These are phyloP conservation scores for Cunninghamia lanceolata DNA, from an alignment of 75 land plant species.

Conservation along the genomic window DNA sequence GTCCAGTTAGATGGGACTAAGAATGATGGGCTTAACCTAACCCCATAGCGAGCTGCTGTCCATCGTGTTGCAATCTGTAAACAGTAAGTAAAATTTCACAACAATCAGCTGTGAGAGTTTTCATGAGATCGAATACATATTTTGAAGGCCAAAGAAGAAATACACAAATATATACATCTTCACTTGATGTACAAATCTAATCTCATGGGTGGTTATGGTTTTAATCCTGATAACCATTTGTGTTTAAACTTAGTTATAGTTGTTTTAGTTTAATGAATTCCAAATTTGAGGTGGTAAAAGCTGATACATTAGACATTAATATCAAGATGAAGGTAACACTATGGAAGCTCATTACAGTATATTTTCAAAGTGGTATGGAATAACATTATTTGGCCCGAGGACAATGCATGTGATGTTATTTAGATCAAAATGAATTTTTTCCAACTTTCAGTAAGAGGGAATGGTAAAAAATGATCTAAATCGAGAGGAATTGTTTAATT, in stretches of 20 bases:
- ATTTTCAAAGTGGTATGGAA: neutral
- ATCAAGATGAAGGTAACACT: neutral
- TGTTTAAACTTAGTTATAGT: neutral
- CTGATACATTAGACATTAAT: neutral
- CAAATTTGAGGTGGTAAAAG: neutral
- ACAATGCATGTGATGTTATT: neutral
- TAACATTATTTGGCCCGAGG: neutral
- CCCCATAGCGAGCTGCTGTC: conserved; percentile 78
- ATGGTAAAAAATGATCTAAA: neutral
- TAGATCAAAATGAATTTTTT: neutral
- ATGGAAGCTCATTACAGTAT: neutral
- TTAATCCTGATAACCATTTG: neutral
- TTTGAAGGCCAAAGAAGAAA: neutral
- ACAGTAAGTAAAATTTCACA: neutral
- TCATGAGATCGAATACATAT: neutral
- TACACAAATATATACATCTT: neutral
- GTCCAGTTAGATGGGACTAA: conserved; percentile 99
- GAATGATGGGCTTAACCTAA: conserved; percentile 92
- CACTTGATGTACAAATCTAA: neutral
- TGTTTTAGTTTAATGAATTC: no score
- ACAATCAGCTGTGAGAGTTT: conserved; percentile 3
- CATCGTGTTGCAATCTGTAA: conserved; percentile 77
- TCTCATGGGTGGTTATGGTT: neutral
- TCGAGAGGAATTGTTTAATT: no score
- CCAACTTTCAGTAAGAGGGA: neutral